Evolutionary conservation across 805 yeast species (phyloP).

Genomic region (Kluyveromyces aestuarii): DNA sequence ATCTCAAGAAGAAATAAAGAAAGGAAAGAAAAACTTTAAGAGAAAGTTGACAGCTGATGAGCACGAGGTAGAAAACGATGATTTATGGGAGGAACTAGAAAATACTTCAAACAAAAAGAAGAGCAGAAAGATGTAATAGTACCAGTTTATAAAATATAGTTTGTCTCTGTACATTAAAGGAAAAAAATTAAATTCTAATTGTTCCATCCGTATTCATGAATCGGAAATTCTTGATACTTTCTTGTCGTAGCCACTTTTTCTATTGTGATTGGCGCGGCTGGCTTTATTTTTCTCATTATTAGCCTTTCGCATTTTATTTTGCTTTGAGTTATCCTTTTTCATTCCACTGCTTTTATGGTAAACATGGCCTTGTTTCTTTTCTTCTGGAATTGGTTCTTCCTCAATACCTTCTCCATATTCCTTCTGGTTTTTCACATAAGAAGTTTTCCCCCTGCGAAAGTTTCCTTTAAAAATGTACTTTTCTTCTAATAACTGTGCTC

Average conservation of each 20-base stretch:
- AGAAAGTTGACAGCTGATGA: constrained; percentile 28
- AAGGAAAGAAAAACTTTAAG: constrained; percentile 30
- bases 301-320: constrained; percentile 30
- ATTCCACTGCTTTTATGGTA: background rate
- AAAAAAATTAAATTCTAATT: too few species aligned
- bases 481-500: constrained; percentile 55
- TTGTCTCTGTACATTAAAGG: background rate
- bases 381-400: constrained; percentile 7
- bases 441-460: constrained; percentile 22
- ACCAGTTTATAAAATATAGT: background rate
- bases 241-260: constrained; percentile 53
- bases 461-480: constrained; percentile 44
- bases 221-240: constrained; percentile 30
- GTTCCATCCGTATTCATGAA: background rate
- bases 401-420: constrained; percentile 3
- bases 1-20: constrained; percentile 15
- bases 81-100: constrained; percentile 24
- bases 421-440: constrained; percentile 21
- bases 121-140: background rate
- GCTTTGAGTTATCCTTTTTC: background rate
- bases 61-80: constrained; percentile 28
- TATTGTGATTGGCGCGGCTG: constrained; percentile 51
- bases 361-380: background rate
- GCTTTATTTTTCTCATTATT: constrained; percentile 50
- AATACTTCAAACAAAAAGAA: constrained; percentile 10